Base-by-base conservation (phyloP, 352 stramenopile genomes). In the Phytophthora tubulina region DNA sequence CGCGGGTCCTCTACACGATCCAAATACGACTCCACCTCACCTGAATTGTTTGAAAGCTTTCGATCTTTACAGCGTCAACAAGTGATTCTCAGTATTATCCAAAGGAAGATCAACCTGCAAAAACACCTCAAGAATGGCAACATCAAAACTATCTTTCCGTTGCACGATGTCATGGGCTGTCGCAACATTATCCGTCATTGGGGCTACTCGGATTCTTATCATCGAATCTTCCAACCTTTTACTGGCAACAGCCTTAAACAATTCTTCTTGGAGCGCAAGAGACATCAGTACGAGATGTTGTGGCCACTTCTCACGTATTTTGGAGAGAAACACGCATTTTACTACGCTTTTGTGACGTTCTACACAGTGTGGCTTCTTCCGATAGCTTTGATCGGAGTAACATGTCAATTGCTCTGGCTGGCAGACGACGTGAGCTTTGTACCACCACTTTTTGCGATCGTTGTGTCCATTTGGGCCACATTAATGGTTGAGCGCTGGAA, bases 401-500 rank as follows among this genome's bases (percentile, higher is more conserved):
- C 82, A 14, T 91, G 82, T 60, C 82, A 92, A 32, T 39, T 91
- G 27, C 67, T 89, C 0, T 84, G 72, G 76, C 72, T 83, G 1
- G 49, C 74, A 0, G 67, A 73, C 14, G 52, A 65, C 21, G 46
- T 78, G 1, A 68, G 45, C 30, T 90, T 78, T 54, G 59, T 85
- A 3, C 68, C 82, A 14, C 84, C 79, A 35, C 55, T 91, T 3
- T 90, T 92, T 42, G 82, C 82, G 0, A 74, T 97, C 39, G 78
- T 96, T 21, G 89, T 97, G 30, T 86, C 81, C 41, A 82, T 97
- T 54, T 97, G 90, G 91, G 87, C 86, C 4, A 94, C 93, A 45
- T 61, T 96, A 4, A 67, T 98, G 54, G 81, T 97, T 6, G 91
- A 98, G 75, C 86, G 84, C 14, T 98, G 92, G 92, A 97, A 97